Evolutionary conservation across 176 grass and related monocot genomes (phyloP), one percentile per base, ranked within the genome.

Genomic region (Oryza officinalis): DNA sequence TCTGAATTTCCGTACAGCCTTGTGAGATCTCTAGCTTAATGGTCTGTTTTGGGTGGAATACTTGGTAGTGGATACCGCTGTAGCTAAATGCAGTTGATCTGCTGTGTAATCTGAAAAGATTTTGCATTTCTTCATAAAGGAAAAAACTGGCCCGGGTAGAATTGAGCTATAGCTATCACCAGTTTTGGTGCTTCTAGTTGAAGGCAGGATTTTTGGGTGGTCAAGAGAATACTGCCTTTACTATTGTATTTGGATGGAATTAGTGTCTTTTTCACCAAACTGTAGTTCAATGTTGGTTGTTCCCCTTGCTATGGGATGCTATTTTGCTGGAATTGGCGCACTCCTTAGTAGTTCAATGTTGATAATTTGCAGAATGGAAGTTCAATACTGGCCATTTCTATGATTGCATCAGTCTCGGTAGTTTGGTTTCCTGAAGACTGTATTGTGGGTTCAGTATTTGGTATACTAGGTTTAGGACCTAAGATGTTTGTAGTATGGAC

Each of bases 11-110:
- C 52, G 4, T 67, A 27, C 33, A 13, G 46, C 64, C 67, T 61
- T 28, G 22, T 27, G 64, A 75, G 10, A 86, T 86, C 67, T 64
- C 20, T 82, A 20, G 47, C 33, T 57, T 75, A 86, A 75, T 83
- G 68, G 30, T 13, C n/a, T 78, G 2, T 45, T 67, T 63, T 18
- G 37, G 68, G 27, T 12, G 37, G 27, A 73, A 83, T 69, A 14
- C 67, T 82, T 61, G 23, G 15, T 54, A 41, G 64, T 50, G 38
- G 38, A 20, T 17, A 63, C 37, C 14, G 4, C 11, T 50, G 49
- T 70, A 75, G 75, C 69, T 61, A 52, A 87, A 79, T 50, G 50
- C 20, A 64, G 27, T 63, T 67, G 30, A n/a, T 65, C 9, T 23
- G 23, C 37, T 75, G 14, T 11, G 38, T 74, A 30, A 74, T 52